Evolutionary conservation across 2,329 filamentous ascomycete species (phyloP).

Genomic region (Emmonsiellopsis sp.): DNA sequence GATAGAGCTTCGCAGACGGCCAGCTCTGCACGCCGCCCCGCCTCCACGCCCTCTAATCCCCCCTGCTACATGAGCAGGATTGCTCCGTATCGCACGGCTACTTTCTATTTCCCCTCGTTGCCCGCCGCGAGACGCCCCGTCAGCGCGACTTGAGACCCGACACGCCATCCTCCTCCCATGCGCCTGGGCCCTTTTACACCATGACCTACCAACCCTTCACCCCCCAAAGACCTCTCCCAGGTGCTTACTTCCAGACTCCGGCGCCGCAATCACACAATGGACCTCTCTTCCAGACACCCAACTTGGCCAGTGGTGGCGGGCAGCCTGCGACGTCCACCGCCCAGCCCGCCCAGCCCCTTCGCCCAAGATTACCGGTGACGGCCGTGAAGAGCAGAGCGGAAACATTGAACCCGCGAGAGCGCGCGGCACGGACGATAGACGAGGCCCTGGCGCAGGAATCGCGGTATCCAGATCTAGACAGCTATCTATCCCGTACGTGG

Average conservation of each 20-base stretch:
- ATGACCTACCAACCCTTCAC: slow-evolving; percentile 37
- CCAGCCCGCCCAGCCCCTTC: slow-evolving; percentile 7
- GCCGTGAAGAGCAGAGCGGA: slow-evolving; percentile 38
- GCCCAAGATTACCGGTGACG: slow-evolving; percentile 11
- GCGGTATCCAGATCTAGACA: slow-evolving; percentile 80
- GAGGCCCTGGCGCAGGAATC: slow-evolving; percentile 65
- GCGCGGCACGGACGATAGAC: slow-evolving; percentile 77
- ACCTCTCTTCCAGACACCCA: slow-evolving; percentile 20
- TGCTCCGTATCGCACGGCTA: not conserved
- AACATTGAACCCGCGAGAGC: slow-evolving; percentile 59
- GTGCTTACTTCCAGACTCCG: slow-evolving; percentile 33
- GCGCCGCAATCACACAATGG: slow-evolving; percentile 28
- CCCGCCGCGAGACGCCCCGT: not conserved
- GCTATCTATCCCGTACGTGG: slow-evolving; percentile 73
- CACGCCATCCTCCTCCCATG: not conserved
- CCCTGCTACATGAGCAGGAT: not conserved
- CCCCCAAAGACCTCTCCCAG: slow-evolving; percentile 31
- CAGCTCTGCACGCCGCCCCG: not conserved
- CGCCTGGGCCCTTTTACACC: slow-evolving; percentile 12
- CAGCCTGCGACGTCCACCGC: not conserved
- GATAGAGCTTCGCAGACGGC: not conserved
- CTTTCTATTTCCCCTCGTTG: not conserved
- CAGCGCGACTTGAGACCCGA: not conserved
- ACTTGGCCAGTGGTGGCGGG: not conserved
- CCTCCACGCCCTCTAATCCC: not conserved